Evolutionary conservation across 352 stramenopile genomes (phyloP).

Genomic region (Phytophthora brassicae): DNA sequence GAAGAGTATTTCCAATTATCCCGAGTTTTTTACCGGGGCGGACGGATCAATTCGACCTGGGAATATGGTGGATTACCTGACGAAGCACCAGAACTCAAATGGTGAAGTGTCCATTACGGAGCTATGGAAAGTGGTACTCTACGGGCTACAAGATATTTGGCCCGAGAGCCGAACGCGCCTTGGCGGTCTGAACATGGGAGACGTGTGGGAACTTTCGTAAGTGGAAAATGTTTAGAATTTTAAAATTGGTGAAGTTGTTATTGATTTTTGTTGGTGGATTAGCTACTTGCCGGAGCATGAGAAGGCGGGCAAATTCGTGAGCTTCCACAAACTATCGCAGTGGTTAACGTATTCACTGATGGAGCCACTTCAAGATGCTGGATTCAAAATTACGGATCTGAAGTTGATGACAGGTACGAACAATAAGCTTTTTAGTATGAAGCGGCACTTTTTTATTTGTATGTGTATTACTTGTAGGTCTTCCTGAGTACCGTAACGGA

Average conservation of each 20-base stretch:
- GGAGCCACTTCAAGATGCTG: slow-evolving; percentile 82
- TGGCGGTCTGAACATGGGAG: slow-evolving; percentile 78
- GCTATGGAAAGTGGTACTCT: slow-evolving; percentile 80
- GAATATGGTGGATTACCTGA: slow-evolving; percentile 83
- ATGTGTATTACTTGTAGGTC: no score
- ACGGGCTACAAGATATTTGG: slow-evolving; percentile 87
- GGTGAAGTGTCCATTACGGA: slow-evolving; percentile 66
- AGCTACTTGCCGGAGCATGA: slow-evolving; percentile 56
- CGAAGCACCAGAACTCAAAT: slow-evolving; percentile 49
- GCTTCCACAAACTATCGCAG: slow-evolving; percentile 90
- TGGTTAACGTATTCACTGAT: slow-evolving; percentile 90
- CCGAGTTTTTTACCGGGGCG: slow-evolving; percentile 65
- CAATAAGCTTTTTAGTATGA: background rate
- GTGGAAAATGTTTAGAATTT: slow-evolving; percentile 1
- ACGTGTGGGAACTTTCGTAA: slow-evolving; percentile 82
- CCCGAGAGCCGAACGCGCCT: slow-evolving; percentile 72
- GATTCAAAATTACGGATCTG: slow-evolving; percentile 75
- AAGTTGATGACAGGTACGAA: slow-evolving; percentile 56
- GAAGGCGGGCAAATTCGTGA: slow-evolving; percentile 65
- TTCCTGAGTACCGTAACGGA: slow-evolving; percentile 86
- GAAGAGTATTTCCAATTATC: slow-evolving; percentile 65
- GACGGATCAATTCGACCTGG: slow-evolving; percentile 57
- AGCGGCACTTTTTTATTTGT: no score
- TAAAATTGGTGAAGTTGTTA: no score
- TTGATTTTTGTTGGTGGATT: background rate